Evolutionary conservation across 2,329 filamentous ascomycete genomes (phyloP), one percentile per base, ranked within the genome.

Genomic region (Clarireedia sp.): DNA sequence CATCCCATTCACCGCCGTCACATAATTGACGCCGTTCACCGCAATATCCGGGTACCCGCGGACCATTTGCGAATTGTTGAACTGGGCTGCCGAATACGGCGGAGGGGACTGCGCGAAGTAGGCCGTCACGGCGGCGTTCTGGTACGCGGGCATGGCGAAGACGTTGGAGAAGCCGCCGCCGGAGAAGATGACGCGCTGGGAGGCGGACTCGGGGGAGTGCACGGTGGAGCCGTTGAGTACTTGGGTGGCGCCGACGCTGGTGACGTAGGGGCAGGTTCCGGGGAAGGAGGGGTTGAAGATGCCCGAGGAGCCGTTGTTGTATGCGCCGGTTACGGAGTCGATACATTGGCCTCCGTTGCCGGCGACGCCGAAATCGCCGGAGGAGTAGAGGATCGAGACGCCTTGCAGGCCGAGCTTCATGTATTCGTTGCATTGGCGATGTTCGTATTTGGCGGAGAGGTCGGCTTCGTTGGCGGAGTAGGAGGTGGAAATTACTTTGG

Each of bases 261-360:
- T 88, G 12, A 87, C 78, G 67, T 79, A 88, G 0, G 84, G 85
- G 62, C 86, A 89, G 0, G 78, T 78, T 0, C 77, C 78, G 0
- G 85, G 85, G 69, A 88, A 89, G 1, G 74, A 75, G 1, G 83
- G 76, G 47, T 64, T 63, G 59, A 62, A 64, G 24, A 68, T 64
- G 19, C 60, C 61, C 2, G 48, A 37, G 24, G 16, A 38, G 12
- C 62, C 58, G 23, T 52, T 33, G 51, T 60, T 63, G 49, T 54
- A 57, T 10, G 50, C 54, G 10, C 57, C 57, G 9, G 54, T 56
- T 14, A 48, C 49, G 2, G 66, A 57, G 51, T 71, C 67, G 54
- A 56, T 51, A 26, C 57, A 60, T 36, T 63, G 45, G 26, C 63
- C 63, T 46, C 64, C 60, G 58, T 73, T 72, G 45, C 73, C 71